Percentiles rank a stretch among this genome's conserved stretches.
Evolutionary conservation across 2,329 filamentous ascomycete species (phyloP).

Genomic region (Xylariales sp.): DNA sequence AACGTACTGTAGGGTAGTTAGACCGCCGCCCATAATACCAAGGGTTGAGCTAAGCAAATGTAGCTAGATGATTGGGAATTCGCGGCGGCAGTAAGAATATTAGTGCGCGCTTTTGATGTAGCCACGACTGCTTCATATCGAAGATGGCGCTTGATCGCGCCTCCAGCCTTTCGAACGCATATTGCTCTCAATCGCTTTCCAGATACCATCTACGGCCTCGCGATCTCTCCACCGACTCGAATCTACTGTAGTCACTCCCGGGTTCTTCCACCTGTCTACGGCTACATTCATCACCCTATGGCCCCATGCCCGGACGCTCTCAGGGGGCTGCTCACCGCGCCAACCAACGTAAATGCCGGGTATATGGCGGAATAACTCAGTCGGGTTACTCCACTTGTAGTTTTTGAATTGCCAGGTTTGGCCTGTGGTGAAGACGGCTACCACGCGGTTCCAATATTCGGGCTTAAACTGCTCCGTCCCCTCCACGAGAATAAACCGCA

Average conservation of each 20-base stretch:
- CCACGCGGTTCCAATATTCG: conserved; percentile 95
- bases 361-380: conserved; percentile 89
- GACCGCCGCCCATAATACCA: not conserved
- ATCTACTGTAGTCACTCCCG: conserved; percentile 57
- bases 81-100: not conserved
- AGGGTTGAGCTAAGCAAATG: not conserved
- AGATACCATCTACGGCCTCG: conserved; percentile 92
- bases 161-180: conserved; percentile 90
- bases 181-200: conserved; percentile 86
- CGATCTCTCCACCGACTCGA: conserved; percentile 82
- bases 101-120: not conserved
- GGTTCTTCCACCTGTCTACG: conserved; percentile 84
- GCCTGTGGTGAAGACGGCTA: conserved; percentile 96
- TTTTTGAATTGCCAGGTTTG: conserved; percentile 99
- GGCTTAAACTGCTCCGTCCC: conserved; percentile 95
- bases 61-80: not conserved
- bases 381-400: conserved; percentile 93
- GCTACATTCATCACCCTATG: conserved; percentile 81
- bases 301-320: conserved; percentile 85
- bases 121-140: conserved; percentile 52
- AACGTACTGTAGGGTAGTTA: not conserved
- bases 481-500: conserved; percentile 96
- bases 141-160: conserved; percentile 73
- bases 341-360: conserved; percentile 91
- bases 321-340: conserved; percentile 83